A percentile compares a stretch with the other conserved stretches of the same genome.
These are phyloP conservation scores for Botrytis byssoidea DNA, from an alignment of 2,329 filamentous ascomycete genomes.

Conservation along the genomic window DNA sequence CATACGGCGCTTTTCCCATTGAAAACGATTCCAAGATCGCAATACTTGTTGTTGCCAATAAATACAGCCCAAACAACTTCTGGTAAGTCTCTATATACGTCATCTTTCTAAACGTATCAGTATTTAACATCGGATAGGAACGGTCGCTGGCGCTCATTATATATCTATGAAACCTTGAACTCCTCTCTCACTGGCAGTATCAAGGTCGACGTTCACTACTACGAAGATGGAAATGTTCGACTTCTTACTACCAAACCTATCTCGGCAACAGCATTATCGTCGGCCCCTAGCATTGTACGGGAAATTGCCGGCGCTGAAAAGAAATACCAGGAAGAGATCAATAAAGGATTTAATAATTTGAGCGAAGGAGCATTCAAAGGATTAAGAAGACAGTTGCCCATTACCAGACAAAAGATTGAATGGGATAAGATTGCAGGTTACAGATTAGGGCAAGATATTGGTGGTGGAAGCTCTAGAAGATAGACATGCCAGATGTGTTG, in stretches of 20 bases:
- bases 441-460: slow-evolving; percentile 77
- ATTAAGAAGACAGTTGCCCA: slow-evolving; percentile 85
- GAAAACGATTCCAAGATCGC: slow-evolving; percentile 74
- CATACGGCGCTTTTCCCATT: slow-evolving; percentile 79
- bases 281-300: slow-evolving; percentile 61
- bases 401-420: slow-evolving; percentile 97
- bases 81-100: slow-evolving; percentile 56
- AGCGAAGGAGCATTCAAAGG: slow-evolving; percentile 96
- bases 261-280: slow-evolving; percentile 55
- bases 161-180: slow-evolving; percentile 71
- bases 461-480: slow-evolving; percentile 60
- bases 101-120: background rate
- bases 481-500: slow-evolving; percentile 36
- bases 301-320: slow-evolving; percentile 80
- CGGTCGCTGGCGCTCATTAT: slow-evolving; percentile 90
- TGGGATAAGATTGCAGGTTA: slow-evolving; percentile 99
- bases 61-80: slow-evolving; percentile 97
- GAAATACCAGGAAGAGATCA: slow-evolving; percentile 95
- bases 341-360: slow-evolving; percentile 81
- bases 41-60: slow-evolving; percentile 85
- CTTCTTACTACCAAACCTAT: slow-evolving; percentile 84
- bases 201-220: slow-evolving; percentile 97
- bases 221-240: slow-evolving; percentile 97
- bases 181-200: slow-evolving; percentile 72
- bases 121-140: slow-evolving; percentile 58